A percentile compares a stretch with the other conserved stretches of the same genome.
phyloP scores from a whole-genome alignment of 805 yeast genomes.

The Starmerella sp. region DNA sequence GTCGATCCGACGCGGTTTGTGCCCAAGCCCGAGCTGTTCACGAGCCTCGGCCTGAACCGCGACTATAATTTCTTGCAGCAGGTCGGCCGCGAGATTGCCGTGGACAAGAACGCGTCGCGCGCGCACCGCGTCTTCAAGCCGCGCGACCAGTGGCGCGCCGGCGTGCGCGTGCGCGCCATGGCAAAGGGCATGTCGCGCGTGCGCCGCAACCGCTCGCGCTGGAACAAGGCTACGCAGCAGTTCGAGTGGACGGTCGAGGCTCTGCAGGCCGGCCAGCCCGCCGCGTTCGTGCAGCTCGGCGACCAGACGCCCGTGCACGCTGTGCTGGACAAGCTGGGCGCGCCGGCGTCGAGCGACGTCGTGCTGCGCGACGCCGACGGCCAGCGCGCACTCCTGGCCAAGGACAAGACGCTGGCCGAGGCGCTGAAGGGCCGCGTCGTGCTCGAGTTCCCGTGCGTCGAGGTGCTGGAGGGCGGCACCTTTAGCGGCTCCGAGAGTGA shows the following conservation, averaged over 20 bases:
- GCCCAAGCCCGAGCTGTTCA: constrained; percentile 37
- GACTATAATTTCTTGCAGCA: constrained; percentile 67
- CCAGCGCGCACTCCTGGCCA: constrained; percentile 11
- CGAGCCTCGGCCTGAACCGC: constrained; percentile 45
- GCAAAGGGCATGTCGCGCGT: constrained; percentile 72
- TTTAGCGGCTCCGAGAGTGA: constrained; percentile 12
- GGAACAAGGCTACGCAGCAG: constrained; percentile 49
- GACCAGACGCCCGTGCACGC: constrained; percentile 14
- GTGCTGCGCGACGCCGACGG: constrained; percentile 20
- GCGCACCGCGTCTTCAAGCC: constrained; percentile 22
- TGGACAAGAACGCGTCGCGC: constrained; percentile 41
- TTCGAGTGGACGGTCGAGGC: constrained; percentile 73
- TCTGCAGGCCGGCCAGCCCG: constrained; percentile 12
- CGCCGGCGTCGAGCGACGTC: constrained; percentile 9
- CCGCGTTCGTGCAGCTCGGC: constrained; percentile 14
- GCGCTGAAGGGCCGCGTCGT: constrained; percentile 47
- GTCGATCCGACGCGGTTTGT: constrained; percentile 53
- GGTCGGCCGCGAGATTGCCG: constrained; percentile 47
- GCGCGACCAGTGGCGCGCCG: constrained; percentile 42
- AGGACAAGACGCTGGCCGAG: constrained; percentile 34
- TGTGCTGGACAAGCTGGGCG: constrained; percentile 1
- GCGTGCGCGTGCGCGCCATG: constrained; percentile 49
- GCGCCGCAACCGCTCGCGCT: constrained; percentile 51
- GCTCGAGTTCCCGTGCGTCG: constrained; percentile 66
- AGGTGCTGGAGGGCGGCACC: constrained; percentile 11